Conservation (phyloP, 371 early-diverging fungal genomes). For the Mucor mucedo region DNA sequence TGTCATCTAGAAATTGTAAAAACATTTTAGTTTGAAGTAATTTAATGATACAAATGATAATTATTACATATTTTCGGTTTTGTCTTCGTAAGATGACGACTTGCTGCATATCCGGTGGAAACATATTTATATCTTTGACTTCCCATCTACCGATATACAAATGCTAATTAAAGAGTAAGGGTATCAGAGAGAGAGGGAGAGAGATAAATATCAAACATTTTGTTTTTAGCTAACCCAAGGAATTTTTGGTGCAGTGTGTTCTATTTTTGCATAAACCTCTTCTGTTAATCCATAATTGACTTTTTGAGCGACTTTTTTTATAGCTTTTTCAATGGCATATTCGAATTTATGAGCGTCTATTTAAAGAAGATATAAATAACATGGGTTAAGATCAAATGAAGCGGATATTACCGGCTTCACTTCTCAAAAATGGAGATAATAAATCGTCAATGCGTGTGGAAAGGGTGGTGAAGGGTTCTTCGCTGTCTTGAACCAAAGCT, state of each 20-base stretch:
- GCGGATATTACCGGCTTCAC: constrained; percentile 35
- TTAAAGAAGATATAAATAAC: too few relatives aligned
- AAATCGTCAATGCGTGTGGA: constrained; percentile 39
- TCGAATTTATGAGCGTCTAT: constrained; percentile 35
- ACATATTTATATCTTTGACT: constrained; percentile 46
- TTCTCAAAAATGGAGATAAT: constrained; percentile 44
- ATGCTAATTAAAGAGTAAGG: constrained; percentile 27
- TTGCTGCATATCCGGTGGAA: constrained; percentile 41
- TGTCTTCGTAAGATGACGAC: constrained; percentile 29
- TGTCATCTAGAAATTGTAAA: constrained; percentile 29
- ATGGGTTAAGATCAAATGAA: too few relatives aligned
- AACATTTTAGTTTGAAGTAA: background rate
- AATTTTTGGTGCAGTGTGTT: constrained; percentile 29
- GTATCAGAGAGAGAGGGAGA: too few relatives aligned
- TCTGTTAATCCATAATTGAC: constrained; percentile 38
- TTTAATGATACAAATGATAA: background rate
- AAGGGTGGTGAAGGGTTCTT: constrained; percentile 35
- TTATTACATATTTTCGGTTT: constrained; percentile 18
- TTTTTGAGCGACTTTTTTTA: constrained; percentile 28
- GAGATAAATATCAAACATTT: too few relatives aligned
- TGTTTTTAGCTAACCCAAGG: constrained; percentile 16
- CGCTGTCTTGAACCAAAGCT: constrained; percentile 49
- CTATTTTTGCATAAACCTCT: constrained; percentile 11
- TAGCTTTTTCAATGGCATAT: constrained; percentile 33
- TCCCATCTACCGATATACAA: constrained; percentile 64